Conservation (phyloP, 305 asterid species). For the Solanum hybrid region DNA sequence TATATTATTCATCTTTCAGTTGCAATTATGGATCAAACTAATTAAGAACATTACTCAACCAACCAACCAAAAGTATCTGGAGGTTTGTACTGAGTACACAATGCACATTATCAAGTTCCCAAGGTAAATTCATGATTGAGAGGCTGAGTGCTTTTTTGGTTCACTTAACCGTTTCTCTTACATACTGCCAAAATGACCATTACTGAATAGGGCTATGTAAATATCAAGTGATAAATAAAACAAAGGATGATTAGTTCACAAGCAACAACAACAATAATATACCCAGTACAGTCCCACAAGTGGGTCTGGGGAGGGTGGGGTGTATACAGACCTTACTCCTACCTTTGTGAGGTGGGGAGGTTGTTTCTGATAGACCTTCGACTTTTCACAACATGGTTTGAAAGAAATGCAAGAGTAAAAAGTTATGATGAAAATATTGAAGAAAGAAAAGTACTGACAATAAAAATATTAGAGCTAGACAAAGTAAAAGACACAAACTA, state of each 20-base stretch:
- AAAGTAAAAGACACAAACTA: neutral
- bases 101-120: neutral
- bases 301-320: neutral
- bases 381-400: neutral
- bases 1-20: neutral
- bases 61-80: neutral
- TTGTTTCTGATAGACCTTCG: neutral
- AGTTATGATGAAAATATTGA: neutral
- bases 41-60: neutral
- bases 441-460: neutral
- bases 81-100: neutral
- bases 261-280: neutral
- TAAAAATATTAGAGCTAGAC: neutral
- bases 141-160: neutral
- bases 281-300: neutral
- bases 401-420: neutral
- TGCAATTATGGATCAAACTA: neutral
- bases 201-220: neutral
- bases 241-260: neutral
- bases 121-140: neutral
- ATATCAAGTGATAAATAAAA: neutral
- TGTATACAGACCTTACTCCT: neutral
- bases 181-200: neutral
- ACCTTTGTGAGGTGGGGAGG: neutral
- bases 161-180: neutral